Evolutionary conservation across 108 stramenopile species (phyloP).

Genomic region (Chaetoceros muelleri): DNA sequence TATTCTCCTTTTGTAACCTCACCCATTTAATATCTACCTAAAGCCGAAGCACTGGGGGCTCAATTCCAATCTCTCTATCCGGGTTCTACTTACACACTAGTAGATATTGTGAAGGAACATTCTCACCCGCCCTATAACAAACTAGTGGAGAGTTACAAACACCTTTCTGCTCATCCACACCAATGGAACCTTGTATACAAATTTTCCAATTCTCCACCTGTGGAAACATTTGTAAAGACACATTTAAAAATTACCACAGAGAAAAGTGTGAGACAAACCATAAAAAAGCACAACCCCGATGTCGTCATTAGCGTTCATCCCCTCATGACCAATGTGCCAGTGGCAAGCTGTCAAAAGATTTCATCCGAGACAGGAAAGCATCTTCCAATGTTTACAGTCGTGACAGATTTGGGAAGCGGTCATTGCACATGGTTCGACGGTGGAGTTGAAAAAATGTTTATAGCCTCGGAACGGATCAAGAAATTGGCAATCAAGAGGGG

Average conservation of each 20-base stretch:
- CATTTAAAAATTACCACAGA: constrained; percentile 75
- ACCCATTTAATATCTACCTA: no score
- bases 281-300: constrained; percentile 70
- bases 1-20: no score
- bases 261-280: constrained; percentile 45
- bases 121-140: constrained; percentile 65
- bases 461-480: constrained; percentile 64
- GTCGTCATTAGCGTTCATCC: constrained; percentile 92
- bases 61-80: constrained; percentile 78
- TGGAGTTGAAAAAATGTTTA: constrained; percentile 86
- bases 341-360: constrained; percentile 73
- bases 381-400: constrained; percentile 88
- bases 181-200: constrained; percentile 80
- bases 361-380: constrained; percentile 59
- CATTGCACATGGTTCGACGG: constrained; percentile 92
- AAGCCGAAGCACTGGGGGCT: constrained; percentile 81
- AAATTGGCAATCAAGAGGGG: constrained; percentile 66
- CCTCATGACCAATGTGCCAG: constrained; percentile 90
- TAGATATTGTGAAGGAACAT: constrained; percentile 38
- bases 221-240: constrained; percentile 65
- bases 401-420: constrained; percentile 91
- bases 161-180: constrained; percentile 57
- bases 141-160: constrained; percentile 63
- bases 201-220: constrained; percentile 55
- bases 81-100: constrained; percentile 63